Base-by-base conservation (phyloP, 1,284 basidiomycete species). In the Tremellales sp. region DNA sequence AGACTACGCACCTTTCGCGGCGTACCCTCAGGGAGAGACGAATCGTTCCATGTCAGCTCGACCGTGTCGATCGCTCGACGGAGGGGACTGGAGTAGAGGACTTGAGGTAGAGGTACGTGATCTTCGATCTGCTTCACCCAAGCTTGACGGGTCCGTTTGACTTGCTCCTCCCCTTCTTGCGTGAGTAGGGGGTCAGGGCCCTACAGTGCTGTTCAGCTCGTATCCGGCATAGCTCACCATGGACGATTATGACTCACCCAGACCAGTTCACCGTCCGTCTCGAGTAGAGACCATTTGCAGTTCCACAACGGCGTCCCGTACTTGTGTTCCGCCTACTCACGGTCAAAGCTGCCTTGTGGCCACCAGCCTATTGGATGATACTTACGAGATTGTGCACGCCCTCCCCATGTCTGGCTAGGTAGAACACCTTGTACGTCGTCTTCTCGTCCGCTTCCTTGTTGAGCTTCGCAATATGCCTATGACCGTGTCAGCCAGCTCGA, bases 321-420 rank as follows among this genome's bases (percentile, higher is more conserved):
- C 21, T 49, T 49, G 2, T 40, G 35, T 55, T 75, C 68, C 0
- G 67, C 73, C 25, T 66, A 26, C 22, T 8, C 17, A 24, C 15
- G 29, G 29, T 31, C 29, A 31, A 15, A 31, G 8, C 29, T 8
- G 29, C 10, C 8, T 31, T 15, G 10, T 31, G 8, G 29, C 8
- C 29, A 8, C 15, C 10, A 8, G 8, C 29, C 8, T 31, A 15
- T 31, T 31, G n/a, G n/a, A n/a, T n/a, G n/a, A n/a, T n/a, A 39
- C 44, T 7, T 37, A 51, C 52, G 29, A 55, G 41, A 39, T 57
- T 58, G 45, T 57, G 70, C 33, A 55, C 69, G 0, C 73, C 74
- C 58, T 75, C 54, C 1, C 73, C 73, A 42, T 75, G 74, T 27
- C 74, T 53, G 13, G 68, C 70, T n/a, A 72, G 43, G 54, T 55